A percentile compares a stretch with the other conserved stretches of the same genome.
Conservation (phyloP, 805 yeast genomes). For the Jamesozyma gamospora region DNA sequence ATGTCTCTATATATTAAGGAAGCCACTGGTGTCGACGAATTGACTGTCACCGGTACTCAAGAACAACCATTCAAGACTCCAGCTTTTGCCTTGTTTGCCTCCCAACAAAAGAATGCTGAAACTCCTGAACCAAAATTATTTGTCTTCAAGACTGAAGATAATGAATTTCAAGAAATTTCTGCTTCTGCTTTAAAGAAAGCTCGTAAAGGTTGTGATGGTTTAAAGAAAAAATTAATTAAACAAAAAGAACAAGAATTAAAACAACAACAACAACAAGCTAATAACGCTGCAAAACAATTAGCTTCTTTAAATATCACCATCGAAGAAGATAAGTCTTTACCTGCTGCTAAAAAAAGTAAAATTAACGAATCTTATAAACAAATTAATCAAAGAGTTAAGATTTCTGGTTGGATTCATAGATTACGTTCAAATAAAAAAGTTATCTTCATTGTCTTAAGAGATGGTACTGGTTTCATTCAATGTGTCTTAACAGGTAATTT, state of each 20-base stretch:
- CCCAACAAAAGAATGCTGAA: conserved; percentile 31
- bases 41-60: conserved; percentile 51
- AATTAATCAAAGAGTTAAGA: conserved; percentile 61
- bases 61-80: conserved; percentile 67
- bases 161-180: conserved; percentile 61
- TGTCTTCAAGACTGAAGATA: conserved; percentile 36
- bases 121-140: conserved; percentile 36
- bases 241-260: conserved; percentile 44
- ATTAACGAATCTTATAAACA: conserved; percentile 43
- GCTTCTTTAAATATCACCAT: conserved; percentile 71
- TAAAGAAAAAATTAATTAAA: conserved; percentile 58
- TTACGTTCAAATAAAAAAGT: conserved; percentile 87
- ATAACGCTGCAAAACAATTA: conserved; percentile 63
- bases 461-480: conserved; percentile 88
- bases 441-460: conserved; percentile 85
- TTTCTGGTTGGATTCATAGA: conserved; percentile 95
- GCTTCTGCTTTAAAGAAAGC: conserved; percentile 94
- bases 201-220: conserved; percentile 87
- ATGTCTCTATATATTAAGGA: conserved; percentile 62
- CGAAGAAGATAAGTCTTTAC: conserved; percentile 62
- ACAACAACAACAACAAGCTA: conserved; percentile 48
- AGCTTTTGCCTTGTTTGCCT: conserved; percentile 57
- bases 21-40: conserved; percentile 53
- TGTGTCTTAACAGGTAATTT: conserved; percentile 82
- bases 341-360: conserved; percentile 59